These are phyloP conservation scores for Cylindricascospora bacillispora DNA, from an alignment of 1,139 yeast species.

Conservation along the genomic window DNA sequence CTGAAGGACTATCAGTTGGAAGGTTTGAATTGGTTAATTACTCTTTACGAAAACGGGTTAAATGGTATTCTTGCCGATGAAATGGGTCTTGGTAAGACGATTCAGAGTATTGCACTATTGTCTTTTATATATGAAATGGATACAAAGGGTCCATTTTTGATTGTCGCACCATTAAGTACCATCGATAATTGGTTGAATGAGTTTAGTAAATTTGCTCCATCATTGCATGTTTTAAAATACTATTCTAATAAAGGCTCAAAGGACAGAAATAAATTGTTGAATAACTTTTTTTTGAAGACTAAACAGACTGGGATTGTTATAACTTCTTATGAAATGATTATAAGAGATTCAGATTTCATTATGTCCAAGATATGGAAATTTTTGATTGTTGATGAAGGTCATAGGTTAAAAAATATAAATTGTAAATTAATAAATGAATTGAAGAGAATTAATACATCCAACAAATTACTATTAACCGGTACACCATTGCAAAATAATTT, in stretches of 20 bases:
- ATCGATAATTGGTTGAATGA: slow-evolving; percentile 77
- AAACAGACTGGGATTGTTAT: slow-evolving; percentile 40
- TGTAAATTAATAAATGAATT: slow-evolving; percentile 61
- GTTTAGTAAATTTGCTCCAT: slow-evolving; percentile 61
- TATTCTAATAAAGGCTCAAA: slow-evolving; percentile 43
- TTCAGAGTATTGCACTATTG: slow-evolving; percentile 71
- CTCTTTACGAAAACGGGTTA: slow-evolving; percentile 82
- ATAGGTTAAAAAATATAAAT: slow-evolving; percentile 71
- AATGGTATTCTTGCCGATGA: slow-evolving; percentile 95
- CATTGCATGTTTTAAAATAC: slow-evolving; percentile 48
- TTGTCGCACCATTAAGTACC: slow-evolving; percentile 83
- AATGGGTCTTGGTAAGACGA: slow-evolving; percentile 91
- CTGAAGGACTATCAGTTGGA: slow-evolving; percentile 79
- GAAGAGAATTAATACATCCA: slow-evolving; percentile 51
- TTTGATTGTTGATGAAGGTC: slow-evolving; percentile 93
- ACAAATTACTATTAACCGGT: slow-evolving; percentile 73
- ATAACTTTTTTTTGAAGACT: slow-evolving; percentile 23
- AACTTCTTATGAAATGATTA: slow-evolving; percentile 72
- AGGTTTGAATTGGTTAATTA: slow-evolving; percentile 82
- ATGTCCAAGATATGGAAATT: slow-evolving; percentile 51
- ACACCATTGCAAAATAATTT: slow-evolving; percentile 89
- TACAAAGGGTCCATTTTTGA: slow-evolving; percentile 68
- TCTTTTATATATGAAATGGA: slow-evolving; percentile 72
- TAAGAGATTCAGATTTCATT: slow-evolving; percentile 49
- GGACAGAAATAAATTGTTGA: slow-evolving; percentile 35